Percentiles rank a stretch among this genome's conserved stretches.
These are phyloP conservation scores for Wickerhamomyces pijperi DNA, from an alignment of 805 yeast species.

Conservation along the genomic window DNA sequence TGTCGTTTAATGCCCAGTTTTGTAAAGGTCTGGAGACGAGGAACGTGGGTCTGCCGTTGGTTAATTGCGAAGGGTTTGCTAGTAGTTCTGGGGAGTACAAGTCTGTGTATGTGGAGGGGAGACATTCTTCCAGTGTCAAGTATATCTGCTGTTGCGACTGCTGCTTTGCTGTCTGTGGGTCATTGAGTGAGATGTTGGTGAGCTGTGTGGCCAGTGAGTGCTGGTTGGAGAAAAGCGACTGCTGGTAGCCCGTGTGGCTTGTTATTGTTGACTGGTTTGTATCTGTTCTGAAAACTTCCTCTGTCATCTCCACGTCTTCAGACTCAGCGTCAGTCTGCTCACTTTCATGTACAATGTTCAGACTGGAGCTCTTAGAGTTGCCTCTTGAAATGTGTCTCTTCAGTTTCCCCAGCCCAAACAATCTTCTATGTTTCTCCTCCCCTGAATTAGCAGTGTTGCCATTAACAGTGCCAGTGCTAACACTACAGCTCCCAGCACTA, in stretches of 20 bases:
- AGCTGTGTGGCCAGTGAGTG: conserved; percentile 10
- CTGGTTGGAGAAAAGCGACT: conserved; percentile 13
- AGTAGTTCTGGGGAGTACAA: conserved; percentile 49
- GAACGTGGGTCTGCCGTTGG: conserved; percentile 52
- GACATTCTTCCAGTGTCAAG: conserved; percentile 32
- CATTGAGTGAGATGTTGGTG: conserved; percentile 9
- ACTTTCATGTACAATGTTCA: conserved; percentile 4
- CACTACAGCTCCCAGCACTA: no score
- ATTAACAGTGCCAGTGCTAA: no score
- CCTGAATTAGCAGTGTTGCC: no score
- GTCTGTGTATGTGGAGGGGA: conserved; percentile 41
- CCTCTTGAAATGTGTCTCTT: conserved; percentile 5
- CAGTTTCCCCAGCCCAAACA: neutral
- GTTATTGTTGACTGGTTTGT: no score
- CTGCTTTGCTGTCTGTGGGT: conserved; percentile 1
- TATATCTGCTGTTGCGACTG: conserved; percentile 1
- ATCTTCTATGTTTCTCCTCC: conserved; percentile 1
- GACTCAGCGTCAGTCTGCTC: conserved; percentile 1
- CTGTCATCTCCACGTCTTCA: conserved; percentile 10
- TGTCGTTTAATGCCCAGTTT: conserved; percentile 65
- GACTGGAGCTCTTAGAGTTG: conserved; percentile 5
- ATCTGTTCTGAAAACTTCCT: neutral
- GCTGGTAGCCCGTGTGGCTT: no score
- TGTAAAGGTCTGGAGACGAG: conserved; percentile 52
- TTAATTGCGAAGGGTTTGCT: conserved; percentile 30